These are phyloP conservation scores for Handroanthus guayacan DNA, from an alignment of 257 asterid genomes.

Conservation along the genomic window DNA sequence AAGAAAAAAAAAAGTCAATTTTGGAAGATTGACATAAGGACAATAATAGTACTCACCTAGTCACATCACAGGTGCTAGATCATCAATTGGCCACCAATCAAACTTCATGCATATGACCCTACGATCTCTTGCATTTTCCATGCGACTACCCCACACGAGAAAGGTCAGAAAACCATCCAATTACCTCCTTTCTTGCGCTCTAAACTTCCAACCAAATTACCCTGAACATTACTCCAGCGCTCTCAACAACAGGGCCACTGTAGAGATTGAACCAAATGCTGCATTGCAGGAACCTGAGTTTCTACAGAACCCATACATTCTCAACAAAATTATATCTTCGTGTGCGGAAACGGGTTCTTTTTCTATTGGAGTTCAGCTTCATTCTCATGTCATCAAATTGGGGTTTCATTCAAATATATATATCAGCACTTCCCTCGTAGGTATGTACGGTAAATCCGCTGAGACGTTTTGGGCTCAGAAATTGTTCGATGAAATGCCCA, in stretches of 20 bases:
- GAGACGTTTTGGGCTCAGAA: conserved; percentile 38
- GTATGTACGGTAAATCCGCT: conserved; percentile 56
- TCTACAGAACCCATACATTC: conserved; percentile 39
- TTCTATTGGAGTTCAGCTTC: conserved; percentile 54
- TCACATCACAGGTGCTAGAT: no score
- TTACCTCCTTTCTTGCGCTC: conserved; percentile 31
- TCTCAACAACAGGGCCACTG: background rate
- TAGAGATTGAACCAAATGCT: conserved; percentile 26
- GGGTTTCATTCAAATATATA: conserved; percentile 58
- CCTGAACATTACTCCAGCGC: background rate
- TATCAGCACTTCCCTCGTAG: conserved; percentile 55
- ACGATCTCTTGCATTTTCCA: conserved; percentile 18
- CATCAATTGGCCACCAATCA: no score
- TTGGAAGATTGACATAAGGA: no score
- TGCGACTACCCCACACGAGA: background rate
- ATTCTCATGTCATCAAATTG: conserved; percentile 49
- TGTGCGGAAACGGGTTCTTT: conserved; percentile 46
- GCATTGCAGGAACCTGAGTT: conserved; percentile 40
- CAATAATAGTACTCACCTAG: no score
- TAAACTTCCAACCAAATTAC: background rate
- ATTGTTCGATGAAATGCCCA: conserved; percentile 65
- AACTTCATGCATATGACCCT: background rate
- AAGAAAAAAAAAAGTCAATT: no score
- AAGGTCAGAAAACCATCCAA: conserved; percentile 30
- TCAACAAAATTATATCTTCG: conserved; percentile 53